These are phyloP conservation scores for Kluyveromyces sp. DNA, from an alignment of 1,139 yeast species.

Conservation along the genomic window DNA sequence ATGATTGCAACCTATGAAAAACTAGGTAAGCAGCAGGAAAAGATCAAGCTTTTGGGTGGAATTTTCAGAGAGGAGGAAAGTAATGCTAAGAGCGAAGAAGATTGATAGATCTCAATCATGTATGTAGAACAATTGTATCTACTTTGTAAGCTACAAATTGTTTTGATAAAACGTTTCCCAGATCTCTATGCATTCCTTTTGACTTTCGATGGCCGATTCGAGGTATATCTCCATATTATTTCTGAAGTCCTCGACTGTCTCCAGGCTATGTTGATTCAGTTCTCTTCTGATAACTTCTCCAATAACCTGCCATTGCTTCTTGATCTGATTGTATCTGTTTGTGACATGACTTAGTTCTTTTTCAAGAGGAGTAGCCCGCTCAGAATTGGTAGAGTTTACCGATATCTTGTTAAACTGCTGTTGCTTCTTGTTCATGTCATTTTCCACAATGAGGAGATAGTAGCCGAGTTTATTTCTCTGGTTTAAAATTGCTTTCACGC, in stretches of 20 bases:
- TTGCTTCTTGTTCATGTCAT: conserved; percentile 43
- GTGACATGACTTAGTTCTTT: conserved; percentile 56
- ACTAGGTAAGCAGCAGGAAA: conserved; percentile 34
- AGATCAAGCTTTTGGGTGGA: conserved; percentile 25
- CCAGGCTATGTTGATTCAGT: conserved; percentile 61
- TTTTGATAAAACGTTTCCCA: conserved; percentile 79
- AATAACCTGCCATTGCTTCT: conserved; percentile 52
- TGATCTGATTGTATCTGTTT: conserved; percentile 48
- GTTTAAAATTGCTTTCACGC: conserved; percentile 66
- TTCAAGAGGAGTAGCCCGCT: conserved; percentile 47
- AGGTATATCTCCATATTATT: conserved; percentile 84
- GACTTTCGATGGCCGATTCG: conserved; percentile 87
- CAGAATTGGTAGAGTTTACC: conserved; percentile 46
- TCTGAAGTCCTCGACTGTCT: conserved; percentile 77
- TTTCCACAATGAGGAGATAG: conserved; percentile 48
- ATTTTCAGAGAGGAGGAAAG: conserved; percentile 30
- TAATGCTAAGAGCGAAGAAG: conserved; percentile 19
- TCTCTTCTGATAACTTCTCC: conserved; percentile 64
- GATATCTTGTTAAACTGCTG: conserved; percentile 49
- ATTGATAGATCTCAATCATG: not conserved
- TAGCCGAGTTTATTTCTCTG: conserved; percentile 68
- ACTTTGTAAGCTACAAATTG: conserved; percentile 16
- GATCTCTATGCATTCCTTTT: conserved; percentile 86
- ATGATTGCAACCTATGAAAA: conserved; percentile 43
- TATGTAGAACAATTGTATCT: conserved; percentile 2